phyloP scores from a whole-genome alignment of 768 basidiomycete genomes.

The Rhodotorula toruloides region DNA sequence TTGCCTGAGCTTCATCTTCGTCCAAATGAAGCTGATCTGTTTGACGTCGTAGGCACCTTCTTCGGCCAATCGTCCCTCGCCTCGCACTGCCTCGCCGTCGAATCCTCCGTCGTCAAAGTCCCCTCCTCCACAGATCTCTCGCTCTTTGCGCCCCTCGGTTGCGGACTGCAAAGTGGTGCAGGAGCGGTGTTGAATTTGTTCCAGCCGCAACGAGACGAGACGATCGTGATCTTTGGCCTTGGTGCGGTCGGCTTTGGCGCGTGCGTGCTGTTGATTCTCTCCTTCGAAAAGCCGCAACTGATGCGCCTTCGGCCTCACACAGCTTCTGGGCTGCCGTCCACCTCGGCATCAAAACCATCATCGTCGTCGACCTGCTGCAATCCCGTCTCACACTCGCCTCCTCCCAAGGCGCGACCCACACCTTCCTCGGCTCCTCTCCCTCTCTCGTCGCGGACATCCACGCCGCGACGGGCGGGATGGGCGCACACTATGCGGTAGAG shows the following conservation, averaged over 20 bases:
- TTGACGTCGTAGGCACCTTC: constrained; percentile 28
- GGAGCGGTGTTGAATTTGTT: constrained; percentile 37
- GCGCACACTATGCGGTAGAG: constrained; percentile 37
- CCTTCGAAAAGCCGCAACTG: neutral
- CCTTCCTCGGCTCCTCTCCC: constrained; percentile 25
- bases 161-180: constrained; percentile 38
- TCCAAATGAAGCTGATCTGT: neutral
- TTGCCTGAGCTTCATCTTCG: too few species aligned
- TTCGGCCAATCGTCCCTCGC: constrained; percentile 41
- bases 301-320: neutral
- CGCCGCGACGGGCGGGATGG: constrained; percentile 27
- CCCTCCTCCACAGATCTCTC: constrained; percentile 21
- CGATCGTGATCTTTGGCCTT: constrained; percentile 37
- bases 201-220: neutral
- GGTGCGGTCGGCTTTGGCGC: constrained; percentile 41
- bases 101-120: constrained; percentile 33
- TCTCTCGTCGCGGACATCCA: constrained; percentile 25
- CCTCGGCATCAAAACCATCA: constrained; percentile 27
- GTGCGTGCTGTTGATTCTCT: neutral
- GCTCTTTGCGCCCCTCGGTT: constrained; percentile 34
- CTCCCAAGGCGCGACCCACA: constrained; percentile 36
- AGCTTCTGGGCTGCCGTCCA: constrained; percentile 35
- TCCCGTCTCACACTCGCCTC: constrained; percentile 31
- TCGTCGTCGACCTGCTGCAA: constrained; percentile 40
- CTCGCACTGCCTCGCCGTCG: constrained; percentile 37